phyloP scores from a whole-genome alignment of 257 asterid species.

The Scutellaria galericulata region DNA sequence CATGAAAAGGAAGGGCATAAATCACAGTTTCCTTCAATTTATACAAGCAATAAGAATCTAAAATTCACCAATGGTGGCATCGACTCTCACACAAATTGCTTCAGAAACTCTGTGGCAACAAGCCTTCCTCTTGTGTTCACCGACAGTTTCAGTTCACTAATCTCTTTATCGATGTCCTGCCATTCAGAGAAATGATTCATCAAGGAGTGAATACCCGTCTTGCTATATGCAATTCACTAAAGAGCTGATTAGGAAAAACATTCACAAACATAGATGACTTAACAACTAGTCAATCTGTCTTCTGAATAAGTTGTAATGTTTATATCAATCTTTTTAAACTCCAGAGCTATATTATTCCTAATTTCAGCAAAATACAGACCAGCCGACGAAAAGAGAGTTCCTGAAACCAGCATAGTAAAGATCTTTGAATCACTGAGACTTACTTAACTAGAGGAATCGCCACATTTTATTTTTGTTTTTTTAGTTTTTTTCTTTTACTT shows the following conservation, averaged over 20 bases:
- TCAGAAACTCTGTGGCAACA: conserved; percentile 96
- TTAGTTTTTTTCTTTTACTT: not conserved
- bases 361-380: not conserved
- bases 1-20: conserved; percentile 3
- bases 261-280: not conserved
- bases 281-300: not conserved
- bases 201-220: not conserved
- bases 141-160: conserved; percentile 83
- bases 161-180: conserved; percentile 98
- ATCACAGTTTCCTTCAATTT: conserved; percentile 19
- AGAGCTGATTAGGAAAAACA: not conserved
- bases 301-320: not conserved
- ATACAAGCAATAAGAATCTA: conserved; percentile 19
- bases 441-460: not conserved
- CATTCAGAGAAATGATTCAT: conserved; percentile 9
- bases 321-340: not conserved
- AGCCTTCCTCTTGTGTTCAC: conserved; percentile 97
- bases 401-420: not conserved
- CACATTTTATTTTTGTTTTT: not conserved
- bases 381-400: not conserved
- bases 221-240: not conserved
- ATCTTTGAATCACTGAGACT: conserved; percentile 3
- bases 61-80: not conserved
- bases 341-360: not conserved
- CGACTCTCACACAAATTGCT: conserved; percentile 74